Conservation (phyloP, 192 early-diverging fungal genomes). For the Cetraspora pellucida region DNA sequence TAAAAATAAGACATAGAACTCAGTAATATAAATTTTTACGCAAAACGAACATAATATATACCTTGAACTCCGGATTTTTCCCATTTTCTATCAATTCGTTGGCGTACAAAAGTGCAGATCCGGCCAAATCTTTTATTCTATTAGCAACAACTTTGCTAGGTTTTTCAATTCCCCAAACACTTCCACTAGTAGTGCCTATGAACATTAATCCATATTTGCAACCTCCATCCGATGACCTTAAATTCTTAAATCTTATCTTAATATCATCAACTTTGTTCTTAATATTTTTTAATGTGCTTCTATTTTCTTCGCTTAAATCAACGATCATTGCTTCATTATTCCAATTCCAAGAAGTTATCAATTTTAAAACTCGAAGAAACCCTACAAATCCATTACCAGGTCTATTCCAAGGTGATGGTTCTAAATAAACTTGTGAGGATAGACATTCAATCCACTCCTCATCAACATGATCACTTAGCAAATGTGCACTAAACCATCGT, state of each 20-base stretch:
- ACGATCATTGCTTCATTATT: constrained; percentile 76
- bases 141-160: constrained; percentile 61
- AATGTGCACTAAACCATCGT: constrained; percentile 86
- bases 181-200: constrained; percentile 64
- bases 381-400: constrained; percentile 73
- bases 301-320: constrained; percentile 55
- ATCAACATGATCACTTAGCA: constrained; percentile 69
- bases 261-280: constrained; percentile 42
- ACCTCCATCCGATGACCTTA: constrained; percentile 45
- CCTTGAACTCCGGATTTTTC: constrained; percentile 47
- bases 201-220: constrained; percentile 61
- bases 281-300: constrained; percentile 27
- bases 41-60: constrained; percentile 35
- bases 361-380: constrained; percentile 73
- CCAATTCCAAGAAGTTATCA: constrained; percentile 79
- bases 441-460: constrained; percentile 82
- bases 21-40: not conserved
- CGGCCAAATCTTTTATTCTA: constrained; percentile 67
- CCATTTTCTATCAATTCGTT: constrained; percentile 44
- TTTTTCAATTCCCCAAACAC: constrained; percentile 59
- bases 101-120: constrained; percentile 61
- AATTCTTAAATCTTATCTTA: constrained; percentile 60
- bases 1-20: not conserved
- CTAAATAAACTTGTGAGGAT: constrained; percentile 70
- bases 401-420: constrained; percentile 56